phyloP scores from a whole-genome alignment of 306 rosid genomes.

The Glycine soja region DNA sequence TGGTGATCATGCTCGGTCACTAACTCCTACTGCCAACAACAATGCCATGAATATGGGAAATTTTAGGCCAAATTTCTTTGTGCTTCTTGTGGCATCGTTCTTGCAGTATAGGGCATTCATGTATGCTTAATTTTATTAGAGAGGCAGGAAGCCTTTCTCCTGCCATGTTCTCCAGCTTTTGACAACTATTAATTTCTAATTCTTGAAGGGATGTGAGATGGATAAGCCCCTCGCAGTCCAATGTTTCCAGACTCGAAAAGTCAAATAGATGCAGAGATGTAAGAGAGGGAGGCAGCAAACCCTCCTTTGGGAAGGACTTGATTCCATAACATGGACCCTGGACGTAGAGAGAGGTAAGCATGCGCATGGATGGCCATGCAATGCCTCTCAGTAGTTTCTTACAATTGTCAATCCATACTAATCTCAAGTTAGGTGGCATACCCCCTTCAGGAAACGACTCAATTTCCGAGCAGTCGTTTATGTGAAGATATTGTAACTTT shows the following conservation, averaged over 20 bases:
- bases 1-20: background rate
- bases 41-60: background rate
- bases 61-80: background rate
- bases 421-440: background rate
- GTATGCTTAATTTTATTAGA: background rate
- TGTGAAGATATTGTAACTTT: background rate
- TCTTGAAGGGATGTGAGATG: background rate
- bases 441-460: background rate
- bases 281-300: background rate
- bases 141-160: background rate
- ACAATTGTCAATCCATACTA: background rate
- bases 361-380: background rate
- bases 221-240: background rate
- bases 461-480: background rate
- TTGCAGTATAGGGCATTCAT: background rate
- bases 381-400: background rate
- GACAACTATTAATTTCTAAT: background rate
- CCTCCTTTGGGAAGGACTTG: slow-evolving; percentile 4
- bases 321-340: background rate
- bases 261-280: background rate
- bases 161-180: background rate
- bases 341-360: background rate
- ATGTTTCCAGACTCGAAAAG: background rate
- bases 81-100: background rate
- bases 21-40: background rate